These are phyloP conservation scores for Suillus ampliporus DNA, from an alignment of 768 basidiomycete genomes.

Conservation along the genomic window DNA sequence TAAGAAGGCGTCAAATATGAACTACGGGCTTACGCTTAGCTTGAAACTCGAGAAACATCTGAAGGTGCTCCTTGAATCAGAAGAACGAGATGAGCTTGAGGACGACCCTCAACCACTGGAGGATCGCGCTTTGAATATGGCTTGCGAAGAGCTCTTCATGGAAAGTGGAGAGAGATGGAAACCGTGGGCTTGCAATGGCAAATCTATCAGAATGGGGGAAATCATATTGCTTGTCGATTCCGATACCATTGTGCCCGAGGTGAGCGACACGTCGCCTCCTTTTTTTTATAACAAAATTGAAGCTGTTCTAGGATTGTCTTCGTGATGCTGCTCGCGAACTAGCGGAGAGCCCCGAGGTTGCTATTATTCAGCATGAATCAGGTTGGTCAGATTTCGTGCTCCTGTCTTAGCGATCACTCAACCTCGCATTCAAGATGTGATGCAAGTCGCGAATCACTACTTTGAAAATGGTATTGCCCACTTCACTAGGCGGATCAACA, in stretches of 20 bases:
- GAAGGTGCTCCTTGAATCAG: constrained; percentile 45
- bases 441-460: constrained; percentile 84
- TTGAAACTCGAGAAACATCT: constrained; percentile 57
- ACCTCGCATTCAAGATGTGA: constrained; percentile 57
- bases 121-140: constrained; percentile 73
- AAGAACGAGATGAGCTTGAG: constrained; percentile 45
- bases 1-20: constrained; percentile 92
- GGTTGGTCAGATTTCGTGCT: constrained; percentile 44
- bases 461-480: constrained; percentile 88
- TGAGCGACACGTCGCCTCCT: constrained; percentile 23
- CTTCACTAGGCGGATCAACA: constrained; percentile 84
- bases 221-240: constrained; percentile 83
- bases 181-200: constrained; percentile 80
- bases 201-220: constrained; percentile 76
- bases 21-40: constrained; percentile 64
- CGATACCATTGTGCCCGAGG: constrained; percentile 79
- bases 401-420: background rate
- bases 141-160: constrained; percentile 73
- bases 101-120: constrained; percentile 56
- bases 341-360: constrained; percentile 76
- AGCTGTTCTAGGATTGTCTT: constrained; percentile 67
- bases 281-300: background rate
- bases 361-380: constrained; percentile 87
- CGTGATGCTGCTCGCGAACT: constrained; percentile 85
- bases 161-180: constrained; percentile 63